Conservation (phyloP, 148 eudicot genomes). For the Dianthus caryophyllus region DNA sequence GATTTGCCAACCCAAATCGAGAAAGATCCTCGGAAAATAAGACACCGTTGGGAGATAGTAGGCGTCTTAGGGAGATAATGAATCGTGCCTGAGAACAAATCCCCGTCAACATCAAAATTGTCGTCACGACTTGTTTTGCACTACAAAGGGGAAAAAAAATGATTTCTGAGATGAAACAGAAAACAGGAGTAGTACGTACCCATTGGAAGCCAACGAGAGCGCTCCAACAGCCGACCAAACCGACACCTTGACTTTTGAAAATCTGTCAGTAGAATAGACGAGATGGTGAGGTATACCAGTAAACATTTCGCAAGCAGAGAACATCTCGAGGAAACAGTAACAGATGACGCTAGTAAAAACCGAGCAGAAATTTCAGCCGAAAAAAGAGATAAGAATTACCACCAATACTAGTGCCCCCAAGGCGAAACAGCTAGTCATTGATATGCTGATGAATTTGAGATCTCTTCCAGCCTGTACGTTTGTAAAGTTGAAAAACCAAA, state of each 20-base stretch:
- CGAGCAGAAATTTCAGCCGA: not conserved
- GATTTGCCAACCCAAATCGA: conserved; percentile 38
- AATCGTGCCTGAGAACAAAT: conserved; percentile 58
- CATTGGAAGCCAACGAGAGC: conserved; percentile 79
- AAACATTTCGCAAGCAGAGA: not conserved
- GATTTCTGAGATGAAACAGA: not conserved
- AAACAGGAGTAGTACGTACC: conserved; percentile 37
- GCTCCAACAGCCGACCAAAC: conserved; percentile 63
- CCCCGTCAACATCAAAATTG: no score
- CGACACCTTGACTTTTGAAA: conserved; percentile 51
- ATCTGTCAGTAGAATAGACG: conserved; percentile 31
- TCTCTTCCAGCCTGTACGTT: conserved; percentile 85
- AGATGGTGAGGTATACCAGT: not conserved
- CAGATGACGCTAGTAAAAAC: conserved; percentile 3
- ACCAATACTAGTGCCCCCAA: conserved; percentile 60
- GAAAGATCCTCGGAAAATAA: conserved; percentile 50
- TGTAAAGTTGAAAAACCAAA: not conserved
- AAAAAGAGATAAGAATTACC: conserved; percentile 36
- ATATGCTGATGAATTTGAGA: conserved; percentile 60
- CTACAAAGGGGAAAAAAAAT: not conserved
- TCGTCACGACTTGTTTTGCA: no score
- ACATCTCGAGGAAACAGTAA: no score
- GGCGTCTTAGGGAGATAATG: conserved; percentile 50
- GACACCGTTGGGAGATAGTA: conserved; percentile 63
- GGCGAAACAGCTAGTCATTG: conserved; percentile 68